Conservation (phyloP, 805 yeast genomes). For the Schwanniomyces vanrijiae region DNA sequence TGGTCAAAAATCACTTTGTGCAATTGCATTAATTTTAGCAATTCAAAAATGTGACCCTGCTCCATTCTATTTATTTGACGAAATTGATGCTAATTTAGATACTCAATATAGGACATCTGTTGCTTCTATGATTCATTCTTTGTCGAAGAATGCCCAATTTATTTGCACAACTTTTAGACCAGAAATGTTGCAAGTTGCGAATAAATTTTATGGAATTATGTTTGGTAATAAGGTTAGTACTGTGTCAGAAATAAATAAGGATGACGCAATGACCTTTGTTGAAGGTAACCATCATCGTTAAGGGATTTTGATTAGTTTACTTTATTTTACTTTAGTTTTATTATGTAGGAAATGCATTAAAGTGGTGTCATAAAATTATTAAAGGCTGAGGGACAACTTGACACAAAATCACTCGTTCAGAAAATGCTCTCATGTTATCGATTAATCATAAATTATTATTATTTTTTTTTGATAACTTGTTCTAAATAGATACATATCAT, state of each 20-base stretch:
- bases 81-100: conserved; percentile 94
- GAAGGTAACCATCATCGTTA: conserved; percentile 54
- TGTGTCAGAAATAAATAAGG: conserved; percentile 65
- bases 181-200: conserved; percentile 86
- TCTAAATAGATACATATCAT: not conserved
- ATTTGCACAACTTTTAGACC: conserved; percentile 96
- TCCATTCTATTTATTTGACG: conserved; percentile 94
- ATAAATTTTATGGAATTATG: conserved; percentile 83
- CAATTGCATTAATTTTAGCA: conserved; percentile 89
- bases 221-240: conserved; percentile 80
- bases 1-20: conserved; percentile 96
- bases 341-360: not conserved
- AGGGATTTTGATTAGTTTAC: not conserved
- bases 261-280: conserved; percentile 80
- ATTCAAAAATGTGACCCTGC: conserved; percentile 96
- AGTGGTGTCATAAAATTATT: not conserved
- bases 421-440: not conserved
- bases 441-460: not conserved
- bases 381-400: not conserved
- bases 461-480: not conserved
- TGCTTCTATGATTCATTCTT: conserved; percentile 66
- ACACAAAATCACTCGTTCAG: not conserved
- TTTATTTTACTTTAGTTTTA: not conserved
- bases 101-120: conserved; percentile 88
- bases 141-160: conserved; percentile 77